Percentiles rank a stretch among this genome's conserved stretches.
Evolutionary conservation across 2,329 filamentous ascomycete species (phyloP).

Genomic region (Chrysosporium keratinophilum): DNA sequence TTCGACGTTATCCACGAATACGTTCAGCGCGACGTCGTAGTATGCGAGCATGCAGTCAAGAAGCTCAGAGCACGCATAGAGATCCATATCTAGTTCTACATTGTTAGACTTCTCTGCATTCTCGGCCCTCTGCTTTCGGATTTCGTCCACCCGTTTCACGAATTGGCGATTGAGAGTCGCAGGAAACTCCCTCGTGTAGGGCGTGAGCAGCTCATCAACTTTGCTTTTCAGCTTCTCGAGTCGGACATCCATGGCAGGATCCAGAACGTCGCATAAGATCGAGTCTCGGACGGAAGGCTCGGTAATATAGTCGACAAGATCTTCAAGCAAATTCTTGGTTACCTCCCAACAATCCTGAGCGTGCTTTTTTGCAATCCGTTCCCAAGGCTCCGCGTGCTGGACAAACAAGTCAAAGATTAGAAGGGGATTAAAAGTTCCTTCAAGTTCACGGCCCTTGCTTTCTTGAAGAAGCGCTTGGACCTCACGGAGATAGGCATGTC

Average conservation of each 20-base stretch:
- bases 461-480: constrained; percentile 31
- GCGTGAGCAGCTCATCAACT: constrained; percentile 15
- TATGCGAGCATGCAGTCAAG: constrained; percentile 32
- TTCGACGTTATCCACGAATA: constrained; percentile 28
- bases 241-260: constrained; percentile 2
- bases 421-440: constrained; percentile 49
- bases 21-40: constrained; percentile 28
- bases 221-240: constrained; percentile 11
- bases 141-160: neutral
- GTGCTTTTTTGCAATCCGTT: constrained; percentile 28
- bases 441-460: constrained; percentile 45
- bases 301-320: constrained; percentile 10
- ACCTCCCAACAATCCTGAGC: constrained; percentile 27
- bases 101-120: neutral
- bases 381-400: constrained; percentile 49
- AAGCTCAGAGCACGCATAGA: constrained; percentile 26
- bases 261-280: constrained; percentile 13
- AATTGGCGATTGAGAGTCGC: constrained; percentile 8
- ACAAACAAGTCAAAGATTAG: constrained; percentile 50
- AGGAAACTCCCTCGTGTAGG: constrained; percentile 11
- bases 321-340: constrained; percentile 27
- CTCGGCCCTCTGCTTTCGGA: neutral
- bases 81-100: constrained; percentile 22
- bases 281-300: neutral
- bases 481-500: constrained; percentile 18